These are phyloP conservation scores for Cryphonectria carpinicola DNA, from an alignment of 2,329 filamentous ascomycete species.

Conservation along the genomic window DNA sequence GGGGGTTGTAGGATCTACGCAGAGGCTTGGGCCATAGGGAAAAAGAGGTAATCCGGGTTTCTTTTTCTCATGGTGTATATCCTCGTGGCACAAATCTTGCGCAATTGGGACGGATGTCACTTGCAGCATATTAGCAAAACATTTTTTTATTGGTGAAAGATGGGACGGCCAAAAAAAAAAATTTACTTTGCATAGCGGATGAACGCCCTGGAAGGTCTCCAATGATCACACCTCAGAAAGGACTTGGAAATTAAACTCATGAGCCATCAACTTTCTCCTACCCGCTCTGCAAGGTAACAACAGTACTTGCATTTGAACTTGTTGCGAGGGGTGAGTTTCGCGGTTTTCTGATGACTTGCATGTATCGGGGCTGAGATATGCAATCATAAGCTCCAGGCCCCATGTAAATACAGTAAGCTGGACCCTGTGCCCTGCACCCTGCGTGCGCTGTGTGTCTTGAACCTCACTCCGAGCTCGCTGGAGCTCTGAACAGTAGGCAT, in stretches of 20 bases:
- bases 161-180: not conserved
- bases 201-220: not conserved
- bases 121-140: slow-evolving; percentile 5
- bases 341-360: slow-evolving; percentile 3
- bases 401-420: not conserved
- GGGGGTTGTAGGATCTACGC: slow-evolving; percentile 66
- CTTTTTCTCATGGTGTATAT: not conserved
- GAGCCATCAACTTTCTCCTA: not conserved
- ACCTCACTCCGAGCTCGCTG: not conserved
- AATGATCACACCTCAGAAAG: not conserved
- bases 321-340: not conserved
- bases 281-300: not conserved
- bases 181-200: not conserved
- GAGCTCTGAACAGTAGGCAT: not conserved
- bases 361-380: slow-evolving; percentile 24
- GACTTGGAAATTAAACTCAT: not conserved
- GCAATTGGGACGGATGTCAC: not conserved
- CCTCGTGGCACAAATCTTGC: not conserved
- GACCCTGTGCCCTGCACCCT: not conserved
- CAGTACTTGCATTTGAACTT: not conserved
- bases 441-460: not conserved
- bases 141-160: not conserved
- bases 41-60: not conserved
- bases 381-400: slow-evolving; percentile 22
- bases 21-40: slow-evolving; percentile 68